Evolutionary conservation across 1,139 yeast genomes (phyloP).

Genomic region (Pichia sp.): DNA sequence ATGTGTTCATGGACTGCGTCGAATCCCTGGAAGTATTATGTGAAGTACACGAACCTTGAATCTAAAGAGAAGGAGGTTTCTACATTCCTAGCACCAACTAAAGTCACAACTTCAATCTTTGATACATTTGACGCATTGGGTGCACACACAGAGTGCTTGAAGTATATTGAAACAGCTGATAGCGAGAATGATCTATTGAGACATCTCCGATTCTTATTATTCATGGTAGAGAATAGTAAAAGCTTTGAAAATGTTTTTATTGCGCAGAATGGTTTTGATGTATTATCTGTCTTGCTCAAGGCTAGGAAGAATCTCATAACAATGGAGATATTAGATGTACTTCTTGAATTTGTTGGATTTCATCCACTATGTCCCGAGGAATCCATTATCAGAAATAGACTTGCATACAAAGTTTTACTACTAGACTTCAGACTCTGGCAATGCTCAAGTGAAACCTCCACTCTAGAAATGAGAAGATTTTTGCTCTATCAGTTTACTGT

Average conservation of each 20-base stretch:
- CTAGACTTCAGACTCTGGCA: slow-evolving; percentile 49
- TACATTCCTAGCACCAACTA: too few species aligned
- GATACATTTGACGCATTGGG: too few species aligned
- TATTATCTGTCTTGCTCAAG: slow-evolving; percentile 34
- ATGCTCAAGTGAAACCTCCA: slow-evolving; percentile 6
- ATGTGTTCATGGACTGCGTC: too few species aligned
- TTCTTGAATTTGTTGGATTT: slow-evolving; percentile 41
- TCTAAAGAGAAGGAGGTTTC: too few species aligned
- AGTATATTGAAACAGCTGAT: slow-evolving; percentile 28
- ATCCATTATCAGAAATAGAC: slow-evolving; percentile 37
- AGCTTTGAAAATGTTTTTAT: slow-evolving; percentile 31
- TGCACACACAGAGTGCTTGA: too few species aligned
- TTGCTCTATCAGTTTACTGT: slow-evolving; percentile 51
- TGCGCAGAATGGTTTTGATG: slow-evolving; percentile 34
- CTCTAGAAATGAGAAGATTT: slow-evolving; percentile 38
- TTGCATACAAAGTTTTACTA: slow-evolving; percentile 39
- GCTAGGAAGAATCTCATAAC: slow-evolving; percentile 28
- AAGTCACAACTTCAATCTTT: too few species aligned
- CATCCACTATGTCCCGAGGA: slow-evolving; percentile 33
- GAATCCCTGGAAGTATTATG: too few species aligned
- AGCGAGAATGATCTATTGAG: slow-evolving; percentile 21
- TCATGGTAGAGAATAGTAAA: slow-evolving; percentile 25
- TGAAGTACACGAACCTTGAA: too few species aligned
- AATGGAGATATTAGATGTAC: slow-evolving; percentile 31
- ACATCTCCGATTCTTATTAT: slow-evolving; percentile 28